Percentiles rank a stretch among this genome's conserved stretches.
Conservation (phyloP, 1,139 yeast species). For the Lodderomyces elongisporus region DNA sequence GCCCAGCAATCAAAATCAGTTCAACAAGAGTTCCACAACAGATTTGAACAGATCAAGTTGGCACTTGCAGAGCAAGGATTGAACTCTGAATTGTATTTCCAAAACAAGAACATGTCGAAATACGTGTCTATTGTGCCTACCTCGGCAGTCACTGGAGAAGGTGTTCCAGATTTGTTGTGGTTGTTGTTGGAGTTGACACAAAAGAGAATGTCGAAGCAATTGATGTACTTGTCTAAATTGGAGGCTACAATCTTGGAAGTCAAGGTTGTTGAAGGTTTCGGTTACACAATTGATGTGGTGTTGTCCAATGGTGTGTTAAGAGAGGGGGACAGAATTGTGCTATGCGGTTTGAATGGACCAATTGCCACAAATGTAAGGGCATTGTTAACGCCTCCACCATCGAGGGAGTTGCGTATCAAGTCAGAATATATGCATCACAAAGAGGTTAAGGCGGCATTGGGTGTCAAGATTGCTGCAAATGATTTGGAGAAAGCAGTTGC, state of each 20-base stretch:
- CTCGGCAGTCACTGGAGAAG: conserved; percentile 98
- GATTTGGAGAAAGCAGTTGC: conserved; percentile 98
- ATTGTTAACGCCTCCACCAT: conserved; percentile 92
- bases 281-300: conserved; percentile 97
- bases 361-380: conserved; percentile 98
- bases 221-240: conserved; percentile 88
- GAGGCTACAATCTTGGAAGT: conserved; percentile 98
- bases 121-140: conserved; percentile 97
- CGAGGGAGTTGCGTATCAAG: conserved; percentile 92
- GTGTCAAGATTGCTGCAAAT: conserved; percentile 97
- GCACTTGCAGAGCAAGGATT: conserved; percentile 97
- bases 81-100: conserved; percentile 93
- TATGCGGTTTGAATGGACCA: conserved; percentile 98
- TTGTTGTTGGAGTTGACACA: conserved; percentile 91
- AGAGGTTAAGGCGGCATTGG: conserved; percentile 97
- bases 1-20: conserved; percentile 78
- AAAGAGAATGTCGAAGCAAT: conserved; percentile 97
- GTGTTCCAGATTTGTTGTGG: conserved; percentile 98
- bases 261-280: conserved; percentile 97
- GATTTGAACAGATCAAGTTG: conserved; percentile 79
- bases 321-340: conserved; percentile 92
- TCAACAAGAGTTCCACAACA: conserved; percentile 85
- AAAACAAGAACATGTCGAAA: conserved; percentile 88
- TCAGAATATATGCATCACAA: conserved; percentile 93
- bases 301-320: conserved; percentile 88